These are phyloP conservation scores for Penicillium ochrochloron DNA, from an alignment of 495 filamentous ascomycete species.

Conservation along the genomic window DNA sequence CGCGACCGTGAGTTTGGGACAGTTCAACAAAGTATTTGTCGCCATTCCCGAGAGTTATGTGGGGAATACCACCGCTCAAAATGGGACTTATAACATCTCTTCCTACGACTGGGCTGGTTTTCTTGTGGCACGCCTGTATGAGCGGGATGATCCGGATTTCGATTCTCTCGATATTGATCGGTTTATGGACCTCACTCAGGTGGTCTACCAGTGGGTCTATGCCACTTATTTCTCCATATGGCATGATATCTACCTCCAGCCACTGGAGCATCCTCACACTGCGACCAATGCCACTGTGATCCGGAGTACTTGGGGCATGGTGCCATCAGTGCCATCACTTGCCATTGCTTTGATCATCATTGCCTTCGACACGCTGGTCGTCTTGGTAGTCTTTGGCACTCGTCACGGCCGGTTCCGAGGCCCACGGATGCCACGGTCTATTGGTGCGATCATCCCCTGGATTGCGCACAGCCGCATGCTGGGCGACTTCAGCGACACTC, in stretches of 20 bases:
- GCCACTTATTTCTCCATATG: slow-evolving; percentile 49
- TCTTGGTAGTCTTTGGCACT: slow-evolving; percentile 45
- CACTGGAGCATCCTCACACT: slow-evolving; percentile 22
- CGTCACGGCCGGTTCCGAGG: slow-evolving; percentile 45
- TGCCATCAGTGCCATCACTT: slow-evolving; percentile 40
- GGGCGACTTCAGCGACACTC: slow-evolving; percentile 40
- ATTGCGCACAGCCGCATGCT: slow-evolving; percentile 48
- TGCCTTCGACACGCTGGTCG: slow-evolving; percentile 42
- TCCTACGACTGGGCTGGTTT: slow-evolving; percentile 51
- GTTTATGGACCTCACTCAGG: slow-evolving; percentile 36
- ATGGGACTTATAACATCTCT: slow-evolving; percentile 36
- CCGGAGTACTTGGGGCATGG: slow-evolving; percentile 43
- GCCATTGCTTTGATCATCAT: slow-evolving; percentile 42
- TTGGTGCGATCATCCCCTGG: slow-evolving; percentile 47
- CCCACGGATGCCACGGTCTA: slow-evolving; percentile 46
- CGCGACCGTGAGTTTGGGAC: slow-evolving; percentile 44
- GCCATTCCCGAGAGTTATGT: slow-evolving; percentile 45
- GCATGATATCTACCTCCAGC: slow-evolving; percentile 42
- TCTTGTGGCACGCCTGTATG: slow-evolving; percentile 44
- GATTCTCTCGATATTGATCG: slow-evolving; percentile 31
- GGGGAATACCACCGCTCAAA: slow-evolving; percentile 33
- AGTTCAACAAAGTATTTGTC: slow-evolving; percentile 50
- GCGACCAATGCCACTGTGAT: slow-evolving; percentile 40
- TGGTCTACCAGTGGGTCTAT: slow-evolving; percentile 49
- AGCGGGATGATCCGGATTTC: slow-evolving; percentile 34